Conservation (phyloP, 345 rosid genomes). For the Brassica incana region DNA sequence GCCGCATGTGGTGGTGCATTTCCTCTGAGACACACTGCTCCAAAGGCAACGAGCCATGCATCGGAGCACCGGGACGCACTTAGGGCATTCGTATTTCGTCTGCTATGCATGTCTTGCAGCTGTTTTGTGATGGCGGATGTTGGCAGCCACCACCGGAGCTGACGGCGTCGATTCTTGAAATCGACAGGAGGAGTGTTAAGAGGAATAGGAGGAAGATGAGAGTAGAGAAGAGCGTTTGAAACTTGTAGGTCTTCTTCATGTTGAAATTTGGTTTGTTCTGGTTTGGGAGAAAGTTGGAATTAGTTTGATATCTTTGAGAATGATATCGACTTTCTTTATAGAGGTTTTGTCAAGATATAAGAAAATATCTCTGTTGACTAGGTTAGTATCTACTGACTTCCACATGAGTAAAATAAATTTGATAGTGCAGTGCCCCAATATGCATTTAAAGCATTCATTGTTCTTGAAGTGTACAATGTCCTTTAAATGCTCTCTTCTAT, state of each 20-base stretch:
- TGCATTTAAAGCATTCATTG: not conserved
- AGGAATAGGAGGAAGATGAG: constrained; percentile 14
- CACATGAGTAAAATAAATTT: not conserved
- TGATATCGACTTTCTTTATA: constrained; percentile 12
- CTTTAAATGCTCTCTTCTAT: not conserved
- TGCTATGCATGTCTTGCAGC: constrained; percentile 62
- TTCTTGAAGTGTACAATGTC: not conserved
- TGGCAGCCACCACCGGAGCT: constrained; percentile 17
- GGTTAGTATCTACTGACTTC: not conserved
- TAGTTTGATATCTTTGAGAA: constrained; percentile 5
- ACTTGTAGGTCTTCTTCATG: constrained; percentile 32
- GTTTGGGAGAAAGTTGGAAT: not conserved
- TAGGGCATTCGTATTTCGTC: constrained; percentile 55
- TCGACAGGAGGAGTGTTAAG: not conserved
- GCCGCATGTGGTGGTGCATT: constrained; percentile 53
- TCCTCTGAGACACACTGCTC: constrained; percentile 51
- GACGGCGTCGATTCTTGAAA: not conserved
- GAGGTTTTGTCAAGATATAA: constrained; percentile 10
- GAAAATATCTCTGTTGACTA: not conserved
- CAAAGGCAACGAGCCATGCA: constrained; percentile 88
- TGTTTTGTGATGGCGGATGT: constrained; percentile 32
- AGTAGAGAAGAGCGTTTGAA: constrained; percentile 27
- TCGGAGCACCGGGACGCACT: constrained; percentile 57
- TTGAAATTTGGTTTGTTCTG: not conserved
- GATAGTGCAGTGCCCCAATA: not conserved